These are phyloP conservation scores for Aspergillus steynii DNA, from an alignment of 495 filamentous ascomycete species.

Conservation along the genomic window DNA sequence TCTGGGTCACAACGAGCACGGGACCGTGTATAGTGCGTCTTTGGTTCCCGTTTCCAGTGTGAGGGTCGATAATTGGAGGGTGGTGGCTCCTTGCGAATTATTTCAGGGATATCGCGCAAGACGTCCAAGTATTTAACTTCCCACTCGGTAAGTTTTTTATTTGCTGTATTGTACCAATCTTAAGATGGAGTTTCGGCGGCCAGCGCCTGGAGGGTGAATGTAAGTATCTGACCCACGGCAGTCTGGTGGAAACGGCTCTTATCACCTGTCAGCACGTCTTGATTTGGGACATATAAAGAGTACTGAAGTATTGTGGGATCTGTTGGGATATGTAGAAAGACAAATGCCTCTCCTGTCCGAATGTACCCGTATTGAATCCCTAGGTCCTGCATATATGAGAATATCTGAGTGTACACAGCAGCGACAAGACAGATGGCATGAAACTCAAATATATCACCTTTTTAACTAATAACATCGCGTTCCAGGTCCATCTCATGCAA, in stretches of 20 bases:
- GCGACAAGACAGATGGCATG: conserved; percentile 34
- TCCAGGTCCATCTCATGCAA: conserved; percentile 30
- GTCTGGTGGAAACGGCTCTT: conserved; percentile 37
- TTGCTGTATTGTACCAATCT: conserved; percentile 39
- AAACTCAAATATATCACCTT: conserved; percentile 36
- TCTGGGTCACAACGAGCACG: conserved; percentile 23
- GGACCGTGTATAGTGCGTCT: conserved; percentile 29
- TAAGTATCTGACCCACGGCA: conserved; percentile 46
- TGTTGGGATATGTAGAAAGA: conserved; percentile 48
- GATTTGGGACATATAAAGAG: conserved; percentile 30
- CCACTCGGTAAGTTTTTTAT: conserved; percentile 24
- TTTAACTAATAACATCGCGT: conserved; percentile 28
- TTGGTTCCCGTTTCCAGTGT: conserved; percentile 26
- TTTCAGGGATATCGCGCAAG: conserved; percentile 30
- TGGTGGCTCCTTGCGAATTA: conserved; percentile 22
- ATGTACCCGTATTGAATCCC: conserved; percentile 44
- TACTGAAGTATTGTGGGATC: conserved; percentile 32
- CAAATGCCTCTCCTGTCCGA: conserved; percentile 44
- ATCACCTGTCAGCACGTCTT: conserved; percentile 29
- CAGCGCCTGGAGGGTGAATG: conserved; percentile 48
- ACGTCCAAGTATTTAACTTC: conserved; percentile 29
- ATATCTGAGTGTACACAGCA: conserved; percentile 47
- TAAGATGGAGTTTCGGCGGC: conserved; percentile 28
- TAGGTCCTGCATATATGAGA: conserved; percentile 49
- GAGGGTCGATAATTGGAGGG: conserved; percentile 32